These are phyloP conservation scores for Phaeotremella skinneri DNA, from an alignment of 768 basidiomycete species.

Conservation along the genomic window DNA sequence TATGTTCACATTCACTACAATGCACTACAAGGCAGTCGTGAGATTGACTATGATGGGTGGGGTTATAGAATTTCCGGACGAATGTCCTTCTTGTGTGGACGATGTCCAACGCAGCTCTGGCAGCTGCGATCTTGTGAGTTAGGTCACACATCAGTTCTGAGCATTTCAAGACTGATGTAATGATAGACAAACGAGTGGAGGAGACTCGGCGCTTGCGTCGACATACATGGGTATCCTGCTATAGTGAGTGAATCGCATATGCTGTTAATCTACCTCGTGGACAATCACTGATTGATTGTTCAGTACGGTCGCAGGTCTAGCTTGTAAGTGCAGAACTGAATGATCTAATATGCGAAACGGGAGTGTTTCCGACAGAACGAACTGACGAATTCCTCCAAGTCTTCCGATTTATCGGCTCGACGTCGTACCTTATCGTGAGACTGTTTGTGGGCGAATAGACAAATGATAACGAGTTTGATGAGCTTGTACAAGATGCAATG, in stretches of 20 bases:
- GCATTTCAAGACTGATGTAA: constrained; percentile 29
- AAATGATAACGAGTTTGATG: too few species aligned
- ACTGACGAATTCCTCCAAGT: constrained; percentile 56
- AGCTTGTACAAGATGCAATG: too few species aligned
- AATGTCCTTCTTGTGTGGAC: constrained; percentile 87
- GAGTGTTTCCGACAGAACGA: constrained; percentile 5
- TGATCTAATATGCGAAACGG: neutral
- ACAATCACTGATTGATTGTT: neutral
- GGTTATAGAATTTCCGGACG: constrained; percentile 82
- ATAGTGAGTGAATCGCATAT: constrained; percentile 52
- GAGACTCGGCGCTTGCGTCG: constrained; percentile 61
- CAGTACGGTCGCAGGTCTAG: constrained; percentile 76
- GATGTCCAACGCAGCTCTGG: constrained; percentile 73
- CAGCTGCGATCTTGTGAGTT: constrained; percentile 69
- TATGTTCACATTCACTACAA: constrained; percentile 6
- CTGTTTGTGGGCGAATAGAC: constrained; percentile 84
- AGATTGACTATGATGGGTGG: constrained; percentile 63
- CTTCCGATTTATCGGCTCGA: constrained; percentile 77
- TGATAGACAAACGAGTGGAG: constrained; percentile 57
- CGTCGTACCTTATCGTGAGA: constrained; percentile 77
- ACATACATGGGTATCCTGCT: constrained; percentile 88
- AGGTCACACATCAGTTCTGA: neutral
- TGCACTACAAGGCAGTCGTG: too few species aligned
- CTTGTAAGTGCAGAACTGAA: constrained; percentile 64
- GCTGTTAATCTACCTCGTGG: neutral